Evolutionary conservation across 768 basidiomycete species (phyloP).

Genomic region (Mycena alexandri): DNA sequence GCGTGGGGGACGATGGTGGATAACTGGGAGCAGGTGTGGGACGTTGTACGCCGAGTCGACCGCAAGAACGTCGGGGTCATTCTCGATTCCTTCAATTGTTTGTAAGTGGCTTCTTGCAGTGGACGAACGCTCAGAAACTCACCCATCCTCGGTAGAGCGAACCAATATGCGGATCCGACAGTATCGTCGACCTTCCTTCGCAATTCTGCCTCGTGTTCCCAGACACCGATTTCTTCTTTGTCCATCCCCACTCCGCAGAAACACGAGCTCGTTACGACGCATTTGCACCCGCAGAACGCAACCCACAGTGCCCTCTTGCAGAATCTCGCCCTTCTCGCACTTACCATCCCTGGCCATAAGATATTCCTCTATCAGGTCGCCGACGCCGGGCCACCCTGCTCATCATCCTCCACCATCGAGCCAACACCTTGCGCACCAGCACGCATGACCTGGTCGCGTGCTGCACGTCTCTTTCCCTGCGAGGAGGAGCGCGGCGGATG

Average conservation of each 20-base stretch:
- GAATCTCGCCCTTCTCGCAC: slow-evolving; percentile 46
- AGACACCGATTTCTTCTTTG: slow-evolving; percentile 8
- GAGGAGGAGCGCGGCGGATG: slow-evolving; percentile 40
- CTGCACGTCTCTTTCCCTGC: slow-evolving; percentile 53
- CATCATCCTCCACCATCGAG: slow-evolving; percentile 26
- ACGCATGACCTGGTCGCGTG: slow-evolving; percentile 55
- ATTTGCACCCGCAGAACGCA: slow-evolving; percentile 23
- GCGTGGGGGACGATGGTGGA: slow-evolving; percentile 51
- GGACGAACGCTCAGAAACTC: neutral
- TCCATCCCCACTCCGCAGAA: neutral
- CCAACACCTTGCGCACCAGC: slow-evolving; percentile 41
- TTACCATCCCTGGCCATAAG: slow-evolving; percentile 49
- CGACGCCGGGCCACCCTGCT: slow-evolving; percentile 46
- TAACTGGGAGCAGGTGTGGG: slow-evolving; percentile 54
- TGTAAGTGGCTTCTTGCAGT: slow-evolving; percentile 30
- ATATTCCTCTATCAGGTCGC: slow-evolving; percentile 58
- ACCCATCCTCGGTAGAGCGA: slow-evolving; percentile 39
- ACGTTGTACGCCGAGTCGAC: slow-evolving; percentile 48
- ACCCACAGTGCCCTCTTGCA: slow-evolving; percentile 35
- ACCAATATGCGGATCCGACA: slow-evolving; percentile 55
- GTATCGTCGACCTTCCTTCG: slow-evolving; percentile 39
- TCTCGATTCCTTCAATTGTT: slow-evolving; percentile 53
- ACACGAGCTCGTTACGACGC: slow-evolving; percentile 4
- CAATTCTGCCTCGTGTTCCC: slow-evolving; percentile 20
- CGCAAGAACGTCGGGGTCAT: slow-evolving; percentile 54